Evolutionary conservation across 2,329 filamentous ascomycete genomes (phyloP).

Genomic region (Alternaria postmessia): DNA sequence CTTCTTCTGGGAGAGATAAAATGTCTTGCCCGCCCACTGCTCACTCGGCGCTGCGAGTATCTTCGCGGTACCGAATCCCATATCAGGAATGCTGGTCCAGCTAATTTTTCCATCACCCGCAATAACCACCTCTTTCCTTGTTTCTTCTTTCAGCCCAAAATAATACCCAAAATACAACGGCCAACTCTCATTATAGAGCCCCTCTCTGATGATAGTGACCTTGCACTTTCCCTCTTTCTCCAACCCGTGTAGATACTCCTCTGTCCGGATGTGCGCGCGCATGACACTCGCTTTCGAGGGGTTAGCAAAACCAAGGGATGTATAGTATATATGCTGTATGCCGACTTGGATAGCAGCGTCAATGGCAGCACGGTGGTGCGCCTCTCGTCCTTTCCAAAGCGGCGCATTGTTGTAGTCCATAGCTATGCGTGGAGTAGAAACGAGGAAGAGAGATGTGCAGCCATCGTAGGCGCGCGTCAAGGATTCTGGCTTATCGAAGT

Average conservation of each 20-base stretch:
- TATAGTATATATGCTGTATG: constrained; percentile 58
- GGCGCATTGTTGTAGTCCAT: constrained; percentile 56
- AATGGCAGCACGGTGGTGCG: constrained; percentile 55
- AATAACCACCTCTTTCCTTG: constrained; percentile 48
- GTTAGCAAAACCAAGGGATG: constrained; percentile 54
- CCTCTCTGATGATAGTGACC: constrained; percentile 54
- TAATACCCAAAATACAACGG: constrained; percentile 59
- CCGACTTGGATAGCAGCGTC: constrained; percentile 53
- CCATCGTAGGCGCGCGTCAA: constrained; percentile 49
- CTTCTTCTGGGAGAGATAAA: constrained; percentile 50
- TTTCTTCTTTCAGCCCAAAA: constrained; percentile 44
- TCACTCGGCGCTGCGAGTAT: constrained; percentile 46
- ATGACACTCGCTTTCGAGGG: constrained; percentile 55
- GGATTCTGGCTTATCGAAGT: constrained; percentile 50
- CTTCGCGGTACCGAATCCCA: constrained; percentile 54
- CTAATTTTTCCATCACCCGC: constrained; percentile 54
- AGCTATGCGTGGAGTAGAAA: constrained; percentile 54
- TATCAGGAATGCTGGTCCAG: constrained; percentile 56
- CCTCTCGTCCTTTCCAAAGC: constrained; percentile 53
- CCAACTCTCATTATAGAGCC: constrained; percentile 59
- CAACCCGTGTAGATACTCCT: constrained; percentile 49
- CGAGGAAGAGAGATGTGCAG: constrained; percentile 55
- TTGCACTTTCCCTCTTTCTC: constrained; percentile 27
- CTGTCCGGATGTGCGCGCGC: constrained; percentile 58
- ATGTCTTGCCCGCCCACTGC: constrained; percentile 47